Evolutionary conservation across 768 basidiomycete genomes (phyloP).

Genomic region (Tricholoma sp.): DNA sequence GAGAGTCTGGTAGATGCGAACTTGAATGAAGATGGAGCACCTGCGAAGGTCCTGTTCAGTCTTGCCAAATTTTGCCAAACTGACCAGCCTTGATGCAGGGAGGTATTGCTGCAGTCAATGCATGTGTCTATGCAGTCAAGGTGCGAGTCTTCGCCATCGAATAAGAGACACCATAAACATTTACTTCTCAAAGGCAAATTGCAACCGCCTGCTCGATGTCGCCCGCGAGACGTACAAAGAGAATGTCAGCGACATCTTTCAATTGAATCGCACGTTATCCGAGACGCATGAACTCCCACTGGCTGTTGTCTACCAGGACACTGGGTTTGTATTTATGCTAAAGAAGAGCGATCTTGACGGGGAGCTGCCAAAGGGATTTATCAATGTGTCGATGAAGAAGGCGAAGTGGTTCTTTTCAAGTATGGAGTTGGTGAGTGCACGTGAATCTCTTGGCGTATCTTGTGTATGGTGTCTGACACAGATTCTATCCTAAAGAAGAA

Average conservation of each 20-base stretch:
- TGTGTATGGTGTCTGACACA: not conserved
- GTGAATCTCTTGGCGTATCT: not conserved
- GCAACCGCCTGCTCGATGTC: conserved; percentile 84
- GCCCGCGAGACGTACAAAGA: conserved; percentile 94
- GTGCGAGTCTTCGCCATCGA: not conserved
- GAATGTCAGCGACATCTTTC: conserved; percentile 83
- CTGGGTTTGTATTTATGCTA: conserved; percentile 67
- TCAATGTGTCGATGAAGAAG: conserved; percentile 62
- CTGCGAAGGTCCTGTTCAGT: conserved; percentile 47
- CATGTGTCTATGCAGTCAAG: conserved; percentile 86
- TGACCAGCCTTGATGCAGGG: conserved; percentile 37
- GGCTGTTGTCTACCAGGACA: conserved; percentile 64
- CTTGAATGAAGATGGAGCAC: conserved; percentile 67
- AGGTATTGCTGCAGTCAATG: conserved; percentile 69
- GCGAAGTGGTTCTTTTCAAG: conserved; percentile 74
- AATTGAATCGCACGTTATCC: conserved; percentile 53
- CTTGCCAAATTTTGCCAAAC: not conserved
- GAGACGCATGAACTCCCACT: conserved; percentile 64
- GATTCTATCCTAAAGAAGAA: conserved; percentile 56
- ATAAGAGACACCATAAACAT: not conserved
- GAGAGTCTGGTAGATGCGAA: conserved; percentile 51
- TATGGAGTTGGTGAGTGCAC: conserved; percentile 65
- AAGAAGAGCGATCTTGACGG: conserved; percentile 64
- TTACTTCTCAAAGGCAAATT: conserved; percentile 49
- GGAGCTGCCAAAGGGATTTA: conserved; percentile 65